Evolutionary conservation across 2,329 filamentous ascomycete genomes (phyloP).

Genomic region (Tolypocladium tropicale): DNA sequence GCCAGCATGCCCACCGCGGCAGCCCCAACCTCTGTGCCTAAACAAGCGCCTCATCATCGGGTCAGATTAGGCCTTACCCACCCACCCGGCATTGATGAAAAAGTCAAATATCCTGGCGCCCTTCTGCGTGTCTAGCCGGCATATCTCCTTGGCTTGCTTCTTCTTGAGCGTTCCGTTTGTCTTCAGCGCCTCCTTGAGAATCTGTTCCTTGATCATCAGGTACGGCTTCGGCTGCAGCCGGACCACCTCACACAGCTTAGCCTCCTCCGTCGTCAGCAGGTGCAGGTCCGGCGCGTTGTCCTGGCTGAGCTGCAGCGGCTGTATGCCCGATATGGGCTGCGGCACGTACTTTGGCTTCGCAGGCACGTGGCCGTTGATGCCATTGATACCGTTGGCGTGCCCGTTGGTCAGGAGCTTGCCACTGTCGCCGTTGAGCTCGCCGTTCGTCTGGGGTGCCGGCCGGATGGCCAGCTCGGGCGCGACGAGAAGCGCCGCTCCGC

Average conservation of each 20-base stretch:
- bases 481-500: constrained; percentile 66
- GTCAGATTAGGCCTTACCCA: constrained; percentile 60
- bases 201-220: constrained; percentile 82
- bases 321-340: constrained; percentile 49
- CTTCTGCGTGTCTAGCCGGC: constrained; percentile 74
- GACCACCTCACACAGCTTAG: constrained; percentile 74
- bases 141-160: constrained; percentile 84
- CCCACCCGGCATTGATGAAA: constrained; percentile 86
- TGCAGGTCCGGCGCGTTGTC: constrained; percentile 77
- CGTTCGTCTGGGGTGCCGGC: constrained; percentile 23
- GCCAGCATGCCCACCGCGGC: neutral
- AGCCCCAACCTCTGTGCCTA: neutral
- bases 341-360: constrained; percentile 41
- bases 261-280: constrained; percentile 73
- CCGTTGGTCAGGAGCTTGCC: constrained; percentile 45
- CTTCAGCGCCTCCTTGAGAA: constrained; percentile 86
- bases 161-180: constrained; percentile 83
- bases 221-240: constrained; percentile 91
- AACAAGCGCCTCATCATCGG: neutral
- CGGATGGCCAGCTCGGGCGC: constrained; percentile 66
- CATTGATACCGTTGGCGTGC: constrained; percentile 35
- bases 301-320: constrained; percentile 57
- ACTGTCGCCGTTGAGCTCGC: constrained; percentile 37
- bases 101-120: constrained; percentile 86
- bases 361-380: constrained; percentile 23